Evolutionary conservation across 768 basidiomycete genomes (phyloP).

Genomic region (Hebeloma cylindrosporum): DNA sequence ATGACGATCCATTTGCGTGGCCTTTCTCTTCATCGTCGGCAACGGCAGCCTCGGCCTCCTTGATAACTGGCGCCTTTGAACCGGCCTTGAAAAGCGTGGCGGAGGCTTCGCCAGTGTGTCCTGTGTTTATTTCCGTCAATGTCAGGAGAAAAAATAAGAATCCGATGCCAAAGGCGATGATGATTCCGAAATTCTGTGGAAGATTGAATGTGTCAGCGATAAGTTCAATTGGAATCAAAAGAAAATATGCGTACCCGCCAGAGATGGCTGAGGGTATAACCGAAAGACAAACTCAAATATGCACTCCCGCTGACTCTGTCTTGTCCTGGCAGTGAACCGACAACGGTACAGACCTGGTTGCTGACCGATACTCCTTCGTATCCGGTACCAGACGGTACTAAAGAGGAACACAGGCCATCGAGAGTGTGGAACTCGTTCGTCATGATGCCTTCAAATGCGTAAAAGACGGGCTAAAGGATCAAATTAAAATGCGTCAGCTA

Average conservation of each 20-base stretch:
- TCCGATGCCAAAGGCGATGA: conserved; percentile 60
- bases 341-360: conserved; percentile 77
- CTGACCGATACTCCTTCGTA: conserved; percentile 53
- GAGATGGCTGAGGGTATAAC: conserved; percentile 38
- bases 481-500: not conserved
- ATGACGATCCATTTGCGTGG: not conserved
- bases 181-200: conserved; percentile 65
- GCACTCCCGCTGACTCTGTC: conserved; percentile 57
- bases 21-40: conserved; percentile 37
- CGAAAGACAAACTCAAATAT: conserved; percentile 52
- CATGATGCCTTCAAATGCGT: conserved; percentile 74
- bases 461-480: conserved; percentile 62
- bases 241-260: conserved; percentile 42
- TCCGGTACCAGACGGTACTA: conserved; percentile 63
- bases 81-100: conserved; percentile 71
- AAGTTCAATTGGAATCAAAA: not conserved
- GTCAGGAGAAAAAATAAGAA: conserved; percentile 59
- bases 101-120: conserved; percentile 33
- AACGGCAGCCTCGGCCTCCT: conserved; percentile 29
- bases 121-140: conserved; percentile 55
- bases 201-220: not conserved
- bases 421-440: conserved; percentile 80
- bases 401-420: conserved; percentile 55
- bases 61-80: conserved; percentile 31
- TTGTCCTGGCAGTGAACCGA: conserved; percentile 64